These are phyloP conservation scores for Acanthamoeba culbertsoni DNA, from an alignment of 208 protist genomes.

Conservation along the genomic window DNA sequence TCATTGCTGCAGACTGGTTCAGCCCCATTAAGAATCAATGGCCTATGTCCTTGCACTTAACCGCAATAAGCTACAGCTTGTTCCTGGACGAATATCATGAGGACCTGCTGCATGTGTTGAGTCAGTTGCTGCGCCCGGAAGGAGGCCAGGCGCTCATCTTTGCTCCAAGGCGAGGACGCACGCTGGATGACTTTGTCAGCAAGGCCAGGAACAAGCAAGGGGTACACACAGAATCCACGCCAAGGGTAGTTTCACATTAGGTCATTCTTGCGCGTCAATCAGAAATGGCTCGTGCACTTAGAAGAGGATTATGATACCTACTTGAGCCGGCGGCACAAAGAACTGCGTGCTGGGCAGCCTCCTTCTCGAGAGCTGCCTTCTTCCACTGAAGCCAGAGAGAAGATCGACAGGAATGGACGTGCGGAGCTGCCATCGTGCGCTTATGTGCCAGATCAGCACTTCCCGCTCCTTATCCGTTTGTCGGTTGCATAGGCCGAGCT, in stretches of 20 bases:
- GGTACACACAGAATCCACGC: neutral
- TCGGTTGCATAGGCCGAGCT: neutral
- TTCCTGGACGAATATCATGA: slow-evolving; percentile 15
- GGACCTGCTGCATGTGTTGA: neutral
- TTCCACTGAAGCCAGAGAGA: too few relatives aligned
- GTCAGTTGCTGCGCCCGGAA: neutral
- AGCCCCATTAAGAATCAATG: too few relatives aligned
- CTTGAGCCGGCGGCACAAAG: neutral
- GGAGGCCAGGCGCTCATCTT: neutral
- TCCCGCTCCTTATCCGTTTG: neutral
- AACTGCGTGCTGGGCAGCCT: neutral
- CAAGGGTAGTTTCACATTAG: too few relatives aligned
- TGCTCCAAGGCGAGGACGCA: neutral
- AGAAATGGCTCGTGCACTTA: neutral
- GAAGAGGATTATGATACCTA: neutral
- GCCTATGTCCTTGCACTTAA: too few relatives aligned
- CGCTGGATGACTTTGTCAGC: neutral
- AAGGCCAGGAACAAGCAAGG: neutral
- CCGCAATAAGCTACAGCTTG: neutral
- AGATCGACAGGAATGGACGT: too few relatives aligned
- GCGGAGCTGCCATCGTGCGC: too few relatives aligned
- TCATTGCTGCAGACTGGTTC: slow-evolving; percentile 26
- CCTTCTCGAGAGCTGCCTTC: neutral
- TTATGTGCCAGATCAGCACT: neutral
- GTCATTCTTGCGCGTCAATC: neutral